Evolutionary conservation across 129 eudicot species (phyloP).

Genomic region (Scalesia atractyloides): DNA sequence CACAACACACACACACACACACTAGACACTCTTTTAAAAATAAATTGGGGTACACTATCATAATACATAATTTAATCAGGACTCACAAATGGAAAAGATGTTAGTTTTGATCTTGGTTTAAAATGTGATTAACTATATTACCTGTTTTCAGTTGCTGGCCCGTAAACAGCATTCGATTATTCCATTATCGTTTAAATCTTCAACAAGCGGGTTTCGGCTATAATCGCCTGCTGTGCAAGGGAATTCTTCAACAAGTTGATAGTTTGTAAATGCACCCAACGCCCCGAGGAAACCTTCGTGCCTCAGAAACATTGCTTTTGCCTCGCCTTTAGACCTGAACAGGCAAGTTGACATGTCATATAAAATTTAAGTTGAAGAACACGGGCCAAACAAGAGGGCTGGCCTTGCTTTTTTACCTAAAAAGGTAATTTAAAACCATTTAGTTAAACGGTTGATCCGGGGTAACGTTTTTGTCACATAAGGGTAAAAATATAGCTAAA

Average conservation of each 20-base stretch:
- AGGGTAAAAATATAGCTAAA: background rate
- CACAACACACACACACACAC: constrained; percentile 10
- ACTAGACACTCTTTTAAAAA: background rate
- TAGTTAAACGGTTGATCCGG: background rate
- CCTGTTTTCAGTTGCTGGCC: constrained; percentile 29
- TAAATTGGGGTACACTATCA: constrained; percentile 3
- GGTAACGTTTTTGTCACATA: background rate
- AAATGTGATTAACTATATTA: background rate
- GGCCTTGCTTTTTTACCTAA: constrained; percentile 82
- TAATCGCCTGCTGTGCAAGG: constrained; percentile 30
- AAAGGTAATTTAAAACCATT: background rate
- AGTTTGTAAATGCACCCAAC: constrained; percentile 77
- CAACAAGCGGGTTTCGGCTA: constrained; percentile 18
- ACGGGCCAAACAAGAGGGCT: too few relatives aligned
- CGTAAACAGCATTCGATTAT: constrained; percentile 41
- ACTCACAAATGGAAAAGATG: constrained; percentile 13
- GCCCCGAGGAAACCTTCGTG: constrained; percentile 98
- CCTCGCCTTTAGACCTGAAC: constrained; percentile 92
- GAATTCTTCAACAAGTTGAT: constrained; percentile 48
- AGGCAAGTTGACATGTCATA: constrained; percentile 1
- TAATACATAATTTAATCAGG: constrained; percentile 13
- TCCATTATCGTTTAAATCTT: constrained; percentile 41
- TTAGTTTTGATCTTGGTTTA: background rate
- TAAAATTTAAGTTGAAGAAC: background rate
- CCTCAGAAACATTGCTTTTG: constrained; percentile 84